Conservation (phyloP, 306 rosid species). For the Acacia crassicarpa region DNA sequence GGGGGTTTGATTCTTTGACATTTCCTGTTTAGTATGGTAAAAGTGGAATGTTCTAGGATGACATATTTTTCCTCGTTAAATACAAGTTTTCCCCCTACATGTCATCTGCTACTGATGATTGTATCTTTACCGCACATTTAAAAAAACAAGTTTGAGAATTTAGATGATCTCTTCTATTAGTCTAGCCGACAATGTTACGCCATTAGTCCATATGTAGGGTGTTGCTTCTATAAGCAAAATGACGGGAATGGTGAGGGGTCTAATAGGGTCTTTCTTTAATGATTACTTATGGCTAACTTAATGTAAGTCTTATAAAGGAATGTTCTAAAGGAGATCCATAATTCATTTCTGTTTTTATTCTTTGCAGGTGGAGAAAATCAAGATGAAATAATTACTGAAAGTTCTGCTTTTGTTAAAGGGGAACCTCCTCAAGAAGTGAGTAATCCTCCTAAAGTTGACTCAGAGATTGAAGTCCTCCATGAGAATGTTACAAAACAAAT, state of each 20-base stretch:
- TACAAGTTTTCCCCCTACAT: neutral
- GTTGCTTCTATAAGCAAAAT: neutral
- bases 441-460: constrained; percentile 78
- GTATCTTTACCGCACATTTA: neutral
- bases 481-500: constrained; percentile 85
- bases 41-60: neutral
- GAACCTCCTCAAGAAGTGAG: constrained; percentile 51
- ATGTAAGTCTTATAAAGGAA: neutral
- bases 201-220: neutral
- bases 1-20: neutral
- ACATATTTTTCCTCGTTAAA: neutral
- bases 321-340: neutral
- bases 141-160: neutral
- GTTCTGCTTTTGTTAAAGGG: constrained; percentile 62
- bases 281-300: neutral
- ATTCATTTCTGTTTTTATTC: neutral
- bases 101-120: neutral
- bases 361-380: constrained; percentile 58
- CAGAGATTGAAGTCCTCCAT: constrained; percentile 70
- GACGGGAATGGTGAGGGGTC: neutral
- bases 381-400: constrained; percentile 62
- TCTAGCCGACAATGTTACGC: neutral
- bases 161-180: neutral
- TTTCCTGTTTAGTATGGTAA: neutral
- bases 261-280: neutral